A percentile compares a stretch with the other conserved stretches of the same genome.
phyloP scores from a whole-genome alignment of 345 rosid species.

The Camelina hispida region DNA sequence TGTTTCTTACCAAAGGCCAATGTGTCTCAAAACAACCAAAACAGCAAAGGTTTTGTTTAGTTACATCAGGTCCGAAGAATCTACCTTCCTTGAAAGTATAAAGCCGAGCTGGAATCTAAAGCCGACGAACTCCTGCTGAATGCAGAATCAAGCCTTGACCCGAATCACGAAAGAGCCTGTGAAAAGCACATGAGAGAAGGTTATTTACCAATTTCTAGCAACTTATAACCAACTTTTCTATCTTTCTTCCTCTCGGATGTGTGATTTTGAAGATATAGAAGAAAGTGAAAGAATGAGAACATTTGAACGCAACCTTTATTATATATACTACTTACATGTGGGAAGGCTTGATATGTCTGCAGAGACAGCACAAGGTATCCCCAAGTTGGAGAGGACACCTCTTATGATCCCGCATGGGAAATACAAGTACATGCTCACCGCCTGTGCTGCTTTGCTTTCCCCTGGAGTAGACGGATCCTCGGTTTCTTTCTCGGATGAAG shows the following conservation, averaged over 20 bases:
- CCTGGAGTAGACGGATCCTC: slow-evolving; percentile 59
- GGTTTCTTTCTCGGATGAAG: slow-evolving; percentile 57
- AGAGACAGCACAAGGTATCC: slow-evolving; percentile 95
- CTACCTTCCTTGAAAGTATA: slow-evolving; percentile 2
- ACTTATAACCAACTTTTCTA: background rate
- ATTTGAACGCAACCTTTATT: slow-evolving; percentile 13
- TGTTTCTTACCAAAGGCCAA: too few species aligned
- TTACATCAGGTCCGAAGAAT: slow-evolving; percentile 14
- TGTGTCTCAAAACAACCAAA: background rate
- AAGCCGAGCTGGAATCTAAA: slow-evolving; percentile 19
- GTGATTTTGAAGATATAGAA: background rate
- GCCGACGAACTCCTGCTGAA: background rate
- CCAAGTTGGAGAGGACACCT: slow-evolving; percentile 96
- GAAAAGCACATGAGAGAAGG: background rate
- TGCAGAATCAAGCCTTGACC: slow-evolving; percentile 66
- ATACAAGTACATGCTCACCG: slow-evolving; percentile 85
- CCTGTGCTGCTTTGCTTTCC: slow-evolving; percentile 73
- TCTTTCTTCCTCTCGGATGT: slow-evolving; percentile 10
- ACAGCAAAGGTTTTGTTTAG: slow-evolving; percentile 14
- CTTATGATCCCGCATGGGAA: slow-evolving; percentile 96
- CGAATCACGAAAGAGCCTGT: slow-evolving; percentile 90
- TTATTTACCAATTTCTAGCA: background rate
- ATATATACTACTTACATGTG: slow-evolving; percentile 80
- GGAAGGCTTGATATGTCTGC: slow-evolving; percentile 96
- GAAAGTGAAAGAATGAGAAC: background rate